These are phyloP conservation scores for Diaporthe sp. DNA, from an alignment of 2,329 filamentous ascomycete species.

Conservation along the genomic window DNA sequence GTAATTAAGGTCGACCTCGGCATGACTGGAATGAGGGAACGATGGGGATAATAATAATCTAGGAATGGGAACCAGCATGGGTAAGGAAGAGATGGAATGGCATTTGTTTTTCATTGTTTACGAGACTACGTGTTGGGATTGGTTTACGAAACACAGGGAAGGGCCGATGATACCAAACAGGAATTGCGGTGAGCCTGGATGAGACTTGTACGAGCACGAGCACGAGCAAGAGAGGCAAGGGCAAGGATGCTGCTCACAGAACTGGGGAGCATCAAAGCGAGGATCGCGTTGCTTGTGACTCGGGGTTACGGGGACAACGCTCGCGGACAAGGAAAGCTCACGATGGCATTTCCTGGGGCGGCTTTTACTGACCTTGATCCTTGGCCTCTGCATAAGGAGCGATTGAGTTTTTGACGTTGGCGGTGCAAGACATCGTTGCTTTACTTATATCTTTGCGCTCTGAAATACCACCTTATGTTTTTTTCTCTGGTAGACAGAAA, in stretches of 20 bases:
- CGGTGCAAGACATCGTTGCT: slow-evolving; percentile 4
- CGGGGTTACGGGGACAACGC: neutral
- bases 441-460: neutral
- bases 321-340: slow-evolving; percentile 14
- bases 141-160: slow-evolving; percentile 25
- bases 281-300: slow-evolving; percentile 3
- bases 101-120: slow-evolving; percentile 3
- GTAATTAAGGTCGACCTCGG: slow-evolving; percentile 5
- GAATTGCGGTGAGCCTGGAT: slow-evolving; percentile 9
- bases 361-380: slow-evolving; percentile 10
- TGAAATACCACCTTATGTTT: slow-evolving; percentile 15
- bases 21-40: neutral
- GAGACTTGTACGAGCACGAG: slow-evolving; percentile 22
- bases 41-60: slow-evolving; percentile 5
- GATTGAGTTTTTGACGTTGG: slow-evolving; percentile 19
- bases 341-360: slow-evolving; percentile 20
- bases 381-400: slow-evolving; percentile 30
- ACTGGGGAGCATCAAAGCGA: slow-evolving; percentile 9
- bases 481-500: slow-evolving; percentile 22
- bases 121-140: slow-evolving; percentile 12
- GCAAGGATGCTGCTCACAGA: slow-evolving; percentile 8
- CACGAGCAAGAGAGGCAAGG: neutral
- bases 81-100: slow-evolving; percentile 5
- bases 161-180: slow-evolving; percentile 22
- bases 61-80: slow-evolving; percentile 2